Conservation (phyloP, 345 rosid genomes). For the Heritiera fomes region DNA sequence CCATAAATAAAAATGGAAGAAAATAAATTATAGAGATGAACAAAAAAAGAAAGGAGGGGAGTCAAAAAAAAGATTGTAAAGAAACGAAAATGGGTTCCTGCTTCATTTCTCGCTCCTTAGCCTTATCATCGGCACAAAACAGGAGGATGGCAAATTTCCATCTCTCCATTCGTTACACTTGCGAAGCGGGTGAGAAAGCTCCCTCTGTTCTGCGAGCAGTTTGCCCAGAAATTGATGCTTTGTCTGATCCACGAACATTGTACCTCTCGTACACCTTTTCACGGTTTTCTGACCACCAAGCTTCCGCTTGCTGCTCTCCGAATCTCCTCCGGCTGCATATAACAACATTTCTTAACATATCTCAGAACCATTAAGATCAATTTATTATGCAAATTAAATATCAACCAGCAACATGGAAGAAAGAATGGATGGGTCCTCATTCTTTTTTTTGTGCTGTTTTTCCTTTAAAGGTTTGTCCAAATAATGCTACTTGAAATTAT, state of each 20-base stretch:
- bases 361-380: neutral
- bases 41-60: neutral
- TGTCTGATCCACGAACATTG: slow-evolving; percentile 75
- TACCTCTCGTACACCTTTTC: slow-evolving; percentile 78
- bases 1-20: slow-evolving; percentile 19
- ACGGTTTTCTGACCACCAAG: slow-evolving; percentile 97
- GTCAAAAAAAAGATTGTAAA: slow-evolving; percentile 23
- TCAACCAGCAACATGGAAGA: neutral
- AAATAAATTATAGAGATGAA: slow-evolving; percentile 21
- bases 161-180: slow-evolving; percentile 31
- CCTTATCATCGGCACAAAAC: slow-evolving; percentile 20
- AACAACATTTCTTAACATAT: slow-evolving; percentile 1
- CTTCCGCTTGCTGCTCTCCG: slow-evolving; percentile 90
- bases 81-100: slow-evolving; percentile 4
- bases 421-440: neutral
- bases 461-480: neutral
- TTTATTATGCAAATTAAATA: neutral
- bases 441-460: neutral
- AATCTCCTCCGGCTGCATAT: slow-evolving; percentile 85
- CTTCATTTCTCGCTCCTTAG: slow-evolving; percentile 5
- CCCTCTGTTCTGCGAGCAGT: slow-evolving; percentile 59
- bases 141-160: neutral
- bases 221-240: slow-evolving; percentile 54
- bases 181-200: slow-evolving; percentile 50
- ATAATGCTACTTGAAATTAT: neutral